These are phyloP conservation scores for Tylopilus intermedius DNA, from an alignment of 768 basidiomycete species.

Conservation along the genomic window DNA sequence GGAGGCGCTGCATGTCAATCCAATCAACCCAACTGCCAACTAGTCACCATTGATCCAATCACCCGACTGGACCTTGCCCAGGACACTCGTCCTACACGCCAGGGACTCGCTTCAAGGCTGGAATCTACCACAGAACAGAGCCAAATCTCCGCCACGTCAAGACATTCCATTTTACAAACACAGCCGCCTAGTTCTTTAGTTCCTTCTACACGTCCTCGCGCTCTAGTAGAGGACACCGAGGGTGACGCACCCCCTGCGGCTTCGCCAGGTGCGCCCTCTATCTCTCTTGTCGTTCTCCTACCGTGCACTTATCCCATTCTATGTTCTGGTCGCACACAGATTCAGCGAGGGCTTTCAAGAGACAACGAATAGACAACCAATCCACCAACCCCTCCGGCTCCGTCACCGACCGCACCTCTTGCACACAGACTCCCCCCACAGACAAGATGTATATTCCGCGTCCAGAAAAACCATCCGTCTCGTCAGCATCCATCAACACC, in stretches of 20 bases:
- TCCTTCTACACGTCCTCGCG: conserved; percentile 60
- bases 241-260: conserved; percentile 26
- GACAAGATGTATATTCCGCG: conserved; percentile 51
- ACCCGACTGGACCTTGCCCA: conserved; percentile 51
- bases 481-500: conserved; percentile 43
- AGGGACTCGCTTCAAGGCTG: conserved; percentile 44
- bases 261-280: conserved; percentile 21
- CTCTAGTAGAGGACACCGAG: conserved; percentile 54
- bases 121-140: conserved; percentile 35
- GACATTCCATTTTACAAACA: conserved; percentile 23
- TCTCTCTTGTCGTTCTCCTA: background rate
- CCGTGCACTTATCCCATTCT: conserved; percentile 3
- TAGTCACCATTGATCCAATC: conserved; percentile 65
- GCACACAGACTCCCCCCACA: conserved; percentile 27
- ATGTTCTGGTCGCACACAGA: conserved; percentile 31
- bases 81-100: conserved; percentile 45
- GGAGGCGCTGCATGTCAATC: conserved; percentile 25
- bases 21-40: conserved; percentile 15
- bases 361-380: conserved; percentile 56
- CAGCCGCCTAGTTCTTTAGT: conserved; percentile 42
- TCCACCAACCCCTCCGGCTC: conserved; percentile 32
- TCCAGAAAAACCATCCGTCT: conserved; percentile 43
- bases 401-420: conserved; percentile 17
- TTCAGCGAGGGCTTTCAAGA: conserved; percentile 57
- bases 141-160: conserved; percentile 26